These are phyloP conservation scores for Chimonanthus praecox DNA, from an alignment of 164 flowering plant genomes.

Conservation along the genomic window DNA sequence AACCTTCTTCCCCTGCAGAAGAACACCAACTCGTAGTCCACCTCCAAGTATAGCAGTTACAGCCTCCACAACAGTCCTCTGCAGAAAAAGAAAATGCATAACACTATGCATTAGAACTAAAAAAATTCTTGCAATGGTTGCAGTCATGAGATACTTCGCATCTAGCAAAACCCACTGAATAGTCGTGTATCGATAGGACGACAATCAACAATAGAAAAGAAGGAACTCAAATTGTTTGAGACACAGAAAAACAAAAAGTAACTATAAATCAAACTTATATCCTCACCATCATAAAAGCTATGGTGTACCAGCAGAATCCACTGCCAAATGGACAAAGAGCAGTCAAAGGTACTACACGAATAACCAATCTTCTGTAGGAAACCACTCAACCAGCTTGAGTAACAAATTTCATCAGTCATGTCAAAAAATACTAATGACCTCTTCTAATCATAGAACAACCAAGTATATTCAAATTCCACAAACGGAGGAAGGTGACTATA, in stretches of 20 bases:
- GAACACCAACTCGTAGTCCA: slow-evolving; percentile 73
- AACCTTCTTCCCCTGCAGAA: slow-evolving; percentile 78
- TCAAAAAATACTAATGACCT: neutral
- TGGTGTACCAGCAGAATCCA: neutral
- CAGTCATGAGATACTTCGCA: neutral
- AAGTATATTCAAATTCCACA: neutral
- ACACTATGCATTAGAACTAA: neutral
- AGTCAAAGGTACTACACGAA: neutral
- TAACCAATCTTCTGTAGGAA: neutral
- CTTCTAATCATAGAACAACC: neutral
- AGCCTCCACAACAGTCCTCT: slow-evolving; percentile 95
- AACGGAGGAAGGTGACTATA: neutral
- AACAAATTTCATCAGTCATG: neutral
- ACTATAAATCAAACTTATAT: neutral
- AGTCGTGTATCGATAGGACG: neutral
- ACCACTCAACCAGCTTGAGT: neutral
- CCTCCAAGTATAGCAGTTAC: slow-evolving; percentile 74
- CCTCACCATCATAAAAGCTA: neutral
- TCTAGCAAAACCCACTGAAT: neutral
- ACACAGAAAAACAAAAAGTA: neutral
- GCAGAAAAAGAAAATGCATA: neutral
- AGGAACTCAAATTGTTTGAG: neutral
- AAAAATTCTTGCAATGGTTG: neutral
- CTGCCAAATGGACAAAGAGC: neutral
- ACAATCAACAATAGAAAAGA: neutral